phyloP scores from a whole-genome alignment of 1,284 basidiomycete species.

The Pseudozyma flocculosa region DNA sequence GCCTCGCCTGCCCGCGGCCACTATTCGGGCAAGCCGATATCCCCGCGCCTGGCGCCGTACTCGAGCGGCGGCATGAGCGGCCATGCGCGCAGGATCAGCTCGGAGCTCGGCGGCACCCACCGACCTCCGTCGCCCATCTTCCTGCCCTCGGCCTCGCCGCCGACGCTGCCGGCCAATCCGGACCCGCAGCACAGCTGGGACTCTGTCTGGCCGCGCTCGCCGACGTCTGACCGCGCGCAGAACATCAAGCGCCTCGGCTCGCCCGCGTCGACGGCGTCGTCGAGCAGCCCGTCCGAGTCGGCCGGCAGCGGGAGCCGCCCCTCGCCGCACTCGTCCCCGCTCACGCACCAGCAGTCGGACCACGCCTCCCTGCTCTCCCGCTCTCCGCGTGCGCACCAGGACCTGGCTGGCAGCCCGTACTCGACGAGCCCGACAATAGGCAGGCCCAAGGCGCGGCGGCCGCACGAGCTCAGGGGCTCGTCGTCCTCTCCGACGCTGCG shows the following conservation, averaged over 20 bases:
- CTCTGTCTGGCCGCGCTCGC: slow-evolving; percentile 43
- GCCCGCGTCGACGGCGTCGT: slow-evolving; percentile 6
- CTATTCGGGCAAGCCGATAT: slow-evolving; percentile 29
- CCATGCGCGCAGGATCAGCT: slow-evolving; percentile 20
- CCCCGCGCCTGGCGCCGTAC: slow-evolving; percentile 22
- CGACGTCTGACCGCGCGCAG: slow-evolving; percentile 24
- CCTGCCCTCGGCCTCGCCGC: slow-evolving; percentile 20
- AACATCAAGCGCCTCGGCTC: slow-evolving; percentile 27
- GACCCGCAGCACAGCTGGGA: slow-evolving; percentile 43
- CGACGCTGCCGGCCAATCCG: slow-evolving; percentile 19
- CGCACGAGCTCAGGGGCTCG: slow-evolving; percentile 31
- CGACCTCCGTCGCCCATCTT: slow-evolving; percentile 32
- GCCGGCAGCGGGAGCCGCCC: neutral
- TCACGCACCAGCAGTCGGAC: no score
- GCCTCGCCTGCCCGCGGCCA: slow-evolving; percentile 29
- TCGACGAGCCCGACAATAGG: slow-evolving; percentile 2
- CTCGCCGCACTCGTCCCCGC: no score
- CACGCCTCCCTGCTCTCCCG: no score
- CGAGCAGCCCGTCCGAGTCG: slow-evolving; percentile 8
- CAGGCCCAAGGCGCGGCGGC: slow-evolving; percentile 28
- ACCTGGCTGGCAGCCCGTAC: slow-evolving; percentile 3
- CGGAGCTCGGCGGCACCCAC: slow-evolving; percentile 7
- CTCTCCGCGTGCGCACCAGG: no score
- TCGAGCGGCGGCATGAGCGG: slow-evolving; percentile 1
- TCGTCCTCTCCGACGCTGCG: slow-evolving; percentile 30